Percentiles rank a stretch among this genome's conserved stretches.
These are phyloP conservation scores for Aspergillus saccharolyticus DNA, from an alignment of 495 filamentous ascomycete species.

Conservation along the genomic window DNA sequence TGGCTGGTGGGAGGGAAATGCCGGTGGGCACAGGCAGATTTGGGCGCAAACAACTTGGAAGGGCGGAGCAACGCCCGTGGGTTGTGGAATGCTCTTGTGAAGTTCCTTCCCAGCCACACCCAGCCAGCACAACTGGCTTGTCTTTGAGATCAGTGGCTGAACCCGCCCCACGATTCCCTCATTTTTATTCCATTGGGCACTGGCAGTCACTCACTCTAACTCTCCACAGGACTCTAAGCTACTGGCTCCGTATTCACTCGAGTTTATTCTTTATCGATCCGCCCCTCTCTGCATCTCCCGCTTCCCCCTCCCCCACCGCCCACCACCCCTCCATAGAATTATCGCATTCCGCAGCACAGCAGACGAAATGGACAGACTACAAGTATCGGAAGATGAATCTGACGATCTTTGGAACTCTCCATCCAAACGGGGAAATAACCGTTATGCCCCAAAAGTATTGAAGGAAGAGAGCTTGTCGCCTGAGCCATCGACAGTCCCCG, in stretches of 20 bases:
- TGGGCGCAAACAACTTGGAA: conserved; percentile 3
- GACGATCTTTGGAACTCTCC: conserved; percentile 74
- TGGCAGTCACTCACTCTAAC: too few relatives aligned
- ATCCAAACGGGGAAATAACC: conserved; percentile 40
- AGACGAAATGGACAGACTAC: conserved; percentile 44
- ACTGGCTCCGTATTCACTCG: background rate
- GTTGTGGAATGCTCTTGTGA: background rate
- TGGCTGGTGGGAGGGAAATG: background rate
- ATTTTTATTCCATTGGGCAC: background rate
- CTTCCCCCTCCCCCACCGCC: background rate
- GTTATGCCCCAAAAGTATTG: conserved; percentile 13
- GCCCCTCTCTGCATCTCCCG: conserved; percentile 5
- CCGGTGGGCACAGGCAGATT: background rate
- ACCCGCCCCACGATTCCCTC: background rate
- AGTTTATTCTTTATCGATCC: background rate
- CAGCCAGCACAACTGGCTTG: background rate
- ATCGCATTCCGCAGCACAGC: conserved; percentile 38
- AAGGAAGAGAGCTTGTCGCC: conserved; percentile 38
- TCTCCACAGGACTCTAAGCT: background rate
- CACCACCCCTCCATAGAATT: conserved; percentile 1
- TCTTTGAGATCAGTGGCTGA: conserved; percentile 1
- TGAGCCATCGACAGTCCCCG: conserved; percentile 16
- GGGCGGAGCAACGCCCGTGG: background rate
- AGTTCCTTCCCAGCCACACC: background rate
- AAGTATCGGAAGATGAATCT: conserved; percentile 58